Evolutionary conservation across 305 asterid genomes (phyloP), one percentile per base, ranked within the genome.

Genomic region (Fraxinus floribunda): DNA sequence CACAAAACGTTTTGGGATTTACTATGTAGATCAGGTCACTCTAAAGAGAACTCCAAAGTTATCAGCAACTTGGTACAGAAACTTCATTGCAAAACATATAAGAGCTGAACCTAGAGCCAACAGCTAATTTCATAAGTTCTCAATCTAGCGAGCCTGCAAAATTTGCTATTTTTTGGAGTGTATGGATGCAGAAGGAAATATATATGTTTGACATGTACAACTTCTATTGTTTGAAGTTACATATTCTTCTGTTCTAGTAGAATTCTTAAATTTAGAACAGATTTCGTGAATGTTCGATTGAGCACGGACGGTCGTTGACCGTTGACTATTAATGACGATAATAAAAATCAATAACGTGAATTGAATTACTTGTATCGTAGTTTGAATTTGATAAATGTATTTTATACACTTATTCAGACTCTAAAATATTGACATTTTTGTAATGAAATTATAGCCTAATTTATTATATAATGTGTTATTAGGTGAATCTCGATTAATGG

Each of bases 1-100:
- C 80, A 84, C 85, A 5, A 75, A 81, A 85, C 90, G 92, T 34
- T 92, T 89, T 80, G 96, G 95, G 55, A 88, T 91, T 32, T 35
- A 92, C 78, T 86, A 89, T 80, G 89, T 90, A 35, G 89, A 90
- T 70, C 83, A 13, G 32, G 79, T 77, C 3, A 92, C 88, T 30
- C 86, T 89, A 5, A 22, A 83, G 84, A 90, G 92, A 77, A 89
- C 76, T 32, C 90, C 93, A 4, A 89, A 78, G 60, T 36, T 44
- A 4, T 90, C 93, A 16, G 91, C 91, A 49, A 38, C 70, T 76
- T 89, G 90, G 91, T 91, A 79, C 52, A 88, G 84, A 77, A 81
- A 87, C 73, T 80, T 90, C 81, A 82, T 90, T 79, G 57, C 34
- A 44, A 8, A 75, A 84, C 52, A 79, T 81, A 62, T 9, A 30